Evolutionary conservation across 1,284 basidiomycete genomes (phyloP), one percentile per base, ranked within the genome.

Genomic region (Pyrrhoderma noxium): DNA sequence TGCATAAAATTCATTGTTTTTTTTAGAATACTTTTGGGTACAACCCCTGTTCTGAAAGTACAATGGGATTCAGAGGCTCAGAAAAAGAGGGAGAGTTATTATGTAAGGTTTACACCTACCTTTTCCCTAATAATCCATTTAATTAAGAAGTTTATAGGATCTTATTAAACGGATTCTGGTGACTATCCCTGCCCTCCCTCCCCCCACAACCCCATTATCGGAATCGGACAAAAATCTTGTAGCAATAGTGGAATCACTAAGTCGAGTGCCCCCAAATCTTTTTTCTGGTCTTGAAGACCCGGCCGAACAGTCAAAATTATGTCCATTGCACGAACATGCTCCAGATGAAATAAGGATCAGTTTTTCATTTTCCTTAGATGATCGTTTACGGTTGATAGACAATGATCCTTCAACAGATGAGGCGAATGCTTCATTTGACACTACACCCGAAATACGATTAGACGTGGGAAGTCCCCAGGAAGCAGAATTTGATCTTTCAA

Each of bases 61-160:
- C 66, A 69, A 7, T 86, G 85, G 85, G 63, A 66, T n/a, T 65
- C 62, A 35, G 80, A 84, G 56, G 69, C 73, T 41, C 62, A 62
- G 45, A 80, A 79, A 56, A 82, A 84, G 58, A 69, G 85, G 45
- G 77, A 80, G 25, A 76, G 72, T 56, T 88, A 88, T 60, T 87
- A 88, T 64, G 85, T 87, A 58, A 43, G 77, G n/a, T 65, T 18
- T 46, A 38, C n/a, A 4, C 21, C 8, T 40, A 40, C 4, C 16
- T 40, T 7, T 7, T 40, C 27, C 5, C 5, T 40, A 22, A 7
- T 18, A 2, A 42, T 35, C 41, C 38, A 21, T 43, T 44, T 27
- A 41, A 19, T 22, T 49, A 2, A 22, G n/a, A 45, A 42, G 19
- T 58, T 25, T 41, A 49, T 44, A 88, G 85, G 82, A 83, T 57